phyloP scores from a whole-genome alignment of 306 rosid genomes.

The Quillaja saponaria region DNA sequence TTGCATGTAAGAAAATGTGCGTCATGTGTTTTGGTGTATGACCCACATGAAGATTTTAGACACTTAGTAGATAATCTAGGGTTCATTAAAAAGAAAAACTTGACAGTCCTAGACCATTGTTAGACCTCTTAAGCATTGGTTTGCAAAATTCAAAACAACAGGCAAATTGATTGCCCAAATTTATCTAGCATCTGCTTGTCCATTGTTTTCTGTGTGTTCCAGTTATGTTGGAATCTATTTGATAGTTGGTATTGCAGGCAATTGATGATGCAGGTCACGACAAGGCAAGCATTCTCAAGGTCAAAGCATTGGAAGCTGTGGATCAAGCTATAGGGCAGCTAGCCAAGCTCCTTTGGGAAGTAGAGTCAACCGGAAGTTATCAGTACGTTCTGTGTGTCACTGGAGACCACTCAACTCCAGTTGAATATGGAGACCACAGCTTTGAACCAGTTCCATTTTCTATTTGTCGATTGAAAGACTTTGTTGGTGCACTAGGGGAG shows the following conservation, averaged over 20 bases:
- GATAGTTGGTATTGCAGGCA: constrained; percentile 59
- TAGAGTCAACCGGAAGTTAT: constrained; percentile 62
- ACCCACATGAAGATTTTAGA: constrained; percentile 16
- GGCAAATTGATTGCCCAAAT: background rate
- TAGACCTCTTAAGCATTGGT: no score
- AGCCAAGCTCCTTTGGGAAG: constrained; percentile 86
- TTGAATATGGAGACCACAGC: constrained; percentile 98
- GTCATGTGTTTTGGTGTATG: constrained; percentile 18
- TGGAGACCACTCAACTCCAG: constrained; percentile 95
- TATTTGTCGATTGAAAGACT: constrained; percentile 71
- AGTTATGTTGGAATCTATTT: constrained; percentile 14
- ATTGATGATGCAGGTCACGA: constrained; percentile 98
- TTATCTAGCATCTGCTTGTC: background rate
- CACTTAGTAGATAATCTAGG: background rate
- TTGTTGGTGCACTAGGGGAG: constrained; percentile 66
- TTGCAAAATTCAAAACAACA: no score
- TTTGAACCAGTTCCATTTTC: constrained; percentile 90
- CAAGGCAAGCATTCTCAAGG: constrained; percentile 79
- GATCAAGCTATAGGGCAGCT: constrained; percentile 84
- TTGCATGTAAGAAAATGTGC: constrained; percentile 4
- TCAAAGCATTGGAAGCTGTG: constrained; percentile 82
- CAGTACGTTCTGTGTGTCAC: constrained; percentile 76
- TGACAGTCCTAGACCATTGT: no score
- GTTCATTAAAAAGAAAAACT: no score
- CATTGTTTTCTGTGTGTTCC: constrained; percentile 6